Percentiles rank a stretch among this genome's conserved stretches.
phyloP scores from a whole-genome alignment of 1,284 basidiomycete genomes.

The Hemileia vastatrix region DNA sequence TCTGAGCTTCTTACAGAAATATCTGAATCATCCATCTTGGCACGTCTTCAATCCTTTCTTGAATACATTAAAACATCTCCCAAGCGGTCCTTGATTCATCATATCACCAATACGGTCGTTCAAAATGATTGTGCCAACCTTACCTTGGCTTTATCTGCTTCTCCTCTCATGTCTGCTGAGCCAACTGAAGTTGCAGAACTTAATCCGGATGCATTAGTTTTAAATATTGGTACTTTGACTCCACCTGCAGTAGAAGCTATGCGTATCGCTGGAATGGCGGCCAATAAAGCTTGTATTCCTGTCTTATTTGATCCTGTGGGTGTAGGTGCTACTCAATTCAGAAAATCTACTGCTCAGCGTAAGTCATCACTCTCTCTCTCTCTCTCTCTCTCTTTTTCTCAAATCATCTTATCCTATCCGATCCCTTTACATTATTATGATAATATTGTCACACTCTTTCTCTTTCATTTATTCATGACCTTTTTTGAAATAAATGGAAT shows the following conservation, averaged over 20 bases:
- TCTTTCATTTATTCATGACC: not conserved
- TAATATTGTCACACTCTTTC: not conserved
- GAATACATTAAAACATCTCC: constrained; percentile 17
- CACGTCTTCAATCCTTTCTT: constrained; percentile 11
- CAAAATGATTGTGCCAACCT: constrained; percentile 84
- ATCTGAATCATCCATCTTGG: constrained; percentile 1
- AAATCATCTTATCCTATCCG: not conserved
- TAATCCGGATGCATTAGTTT: constrained; percentile 51
- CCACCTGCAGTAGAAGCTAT: constrained; percentile 58
- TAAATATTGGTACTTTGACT: constrained; percentile 83
- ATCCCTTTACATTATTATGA: too few relatives aligned
- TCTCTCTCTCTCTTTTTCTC: not conserved
- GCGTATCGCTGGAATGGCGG: constrained; percentile 63
- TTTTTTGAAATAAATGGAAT: too few relatives aligned
- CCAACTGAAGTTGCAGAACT: constrained; percentile 11
- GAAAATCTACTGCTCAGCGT: constrained; percentile 53
- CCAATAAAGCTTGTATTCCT: constrained; percentile 66
- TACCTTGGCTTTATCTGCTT: constrained; percentile 76
- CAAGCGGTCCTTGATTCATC: constrained; percentile 64
- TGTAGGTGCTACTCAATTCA: constrained; percentile 68
- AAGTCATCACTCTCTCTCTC: constrained; percentile 23
- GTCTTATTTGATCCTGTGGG: constrained; percentile 90
- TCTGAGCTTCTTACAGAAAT: not conserved
- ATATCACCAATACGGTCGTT: constrained; percentile 70
- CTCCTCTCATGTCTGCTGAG: constrained; percentile 67